Percentiles rank a stretch among this genome's conserved stretches.
These are phyloP conservation scores for Allomyces macrogynus DNA, from an alignment of 192 early-diverging fungal genomes.

Conservation along the genomic window DNA sequence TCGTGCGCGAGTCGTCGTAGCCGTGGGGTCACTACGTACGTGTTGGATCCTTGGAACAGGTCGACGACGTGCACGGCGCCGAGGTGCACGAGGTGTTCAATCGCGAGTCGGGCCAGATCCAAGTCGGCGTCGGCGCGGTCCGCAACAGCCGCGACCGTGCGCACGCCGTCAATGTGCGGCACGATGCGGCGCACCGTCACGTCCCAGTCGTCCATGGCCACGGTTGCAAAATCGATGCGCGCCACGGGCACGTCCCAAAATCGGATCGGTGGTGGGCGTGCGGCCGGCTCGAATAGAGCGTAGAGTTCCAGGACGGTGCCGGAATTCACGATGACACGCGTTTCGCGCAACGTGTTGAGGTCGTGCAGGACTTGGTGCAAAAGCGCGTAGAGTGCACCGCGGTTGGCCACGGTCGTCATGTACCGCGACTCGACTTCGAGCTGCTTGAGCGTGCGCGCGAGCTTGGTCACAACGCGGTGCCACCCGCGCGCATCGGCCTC, in stretches of 20 bases:
- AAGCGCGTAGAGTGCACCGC: conserved; percentile 4
- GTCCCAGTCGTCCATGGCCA: conserved; percentile 67
- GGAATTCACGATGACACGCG: neutral
- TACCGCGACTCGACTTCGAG: conserved; percentile 39
- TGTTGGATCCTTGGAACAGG: neutral
- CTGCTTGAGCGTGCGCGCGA: conserved; percentile 57
- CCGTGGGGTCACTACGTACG: neutral
- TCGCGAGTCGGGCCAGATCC: conserved; percentile 31
- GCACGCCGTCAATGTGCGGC: conserved; percentile 62
- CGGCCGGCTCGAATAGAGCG: neutral
- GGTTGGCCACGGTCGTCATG: conserved; percentile 9
- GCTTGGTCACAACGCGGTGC: conserved; percentile 70
- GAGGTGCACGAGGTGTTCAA: neutral
- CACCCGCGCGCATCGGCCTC: conserved; percentile 58
- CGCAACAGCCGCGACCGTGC: conserved; percentile 62
- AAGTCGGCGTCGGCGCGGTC: conserved; percentile 55
- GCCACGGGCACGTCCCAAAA: conserved; percentile 9
- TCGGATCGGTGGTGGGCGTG: conserved; percentile 3
- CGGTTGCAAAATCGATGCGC: conserved; percentile 2
- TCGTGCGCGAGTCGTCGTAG: neutral
- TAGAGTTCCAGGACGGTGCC: neutral
- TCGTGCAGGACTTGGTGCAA: neutral
- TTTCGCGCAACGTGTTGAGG: neutral
- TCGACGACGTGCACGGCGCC: neutral
- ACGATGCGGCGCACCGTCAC: conserved; percentile 64